Percentiles rank a stretch among this genome's conserved stretches.
Conservation (phyloP, 2,329 filamentous ascomycete species). For the Trichoderma simmonsii region DNA sequence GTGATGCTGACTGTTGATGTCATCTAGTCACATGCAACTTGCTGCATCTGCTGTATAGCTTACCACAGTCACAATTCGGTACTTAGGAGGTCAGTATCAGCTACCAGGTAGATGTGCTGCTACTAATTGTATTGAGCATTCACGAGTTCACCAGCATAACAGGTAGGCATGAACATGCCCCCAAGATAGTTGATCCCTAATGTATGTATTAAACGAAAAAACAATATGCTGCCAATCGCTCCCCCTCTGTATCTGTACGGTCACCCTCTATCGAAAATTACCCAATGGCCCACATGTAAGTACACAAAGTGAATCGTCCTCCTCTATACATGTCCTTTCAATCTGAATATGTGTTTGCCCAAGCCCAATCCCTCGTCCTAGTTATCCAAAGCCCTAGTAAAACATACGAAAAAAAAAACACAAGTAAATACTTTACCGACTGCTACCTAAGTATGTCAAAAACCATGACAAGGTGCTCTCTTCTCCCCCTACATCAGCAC, state of each 20-base stretch:
- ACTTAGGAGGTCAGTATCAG: too few species aligned
- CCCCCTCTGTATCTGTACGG: neutral
- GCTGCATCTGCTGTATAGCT: neutral
- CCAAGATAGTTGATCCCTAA: neutral
- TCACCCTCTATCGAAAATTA: slow-evolving; percentile 8
- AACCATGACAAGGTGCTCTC: neutral
- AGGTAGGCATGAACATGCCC: neutral
- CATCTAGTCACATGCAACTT: neutral
- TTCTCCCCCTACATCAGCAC: neutral
- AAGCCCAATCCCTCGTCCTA: neutral
- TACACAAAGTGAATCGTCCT: slow-evolving; percentile 5
- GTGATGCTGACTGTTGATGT: neutral
- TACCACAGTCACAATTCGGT: neutral
- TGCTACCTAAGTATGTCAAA: neutral
- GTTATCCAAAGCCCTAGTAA: neutral
- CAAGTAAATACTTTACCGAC: slow-evolving; percentile 6
- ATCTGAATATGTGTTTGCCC: neutral
- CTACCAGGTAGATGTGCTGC: too few species aligned
- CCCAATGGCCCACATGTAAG: slow-evolving; percentile 2
- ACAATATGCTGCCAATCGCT: neutral
- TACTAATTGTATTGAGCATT: too few species aligned
- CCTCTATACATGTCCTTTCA: slow-evolving; percentile 19
- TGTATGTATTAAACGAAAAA: neutral
- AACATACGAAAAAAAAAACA: neutral
- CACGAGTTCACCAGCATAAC: neutral